Evolutionary conservation across 2,329 filamentous ascomycete genomes (phyloP).

Genomic region (Fusarium sp.): DNA sequence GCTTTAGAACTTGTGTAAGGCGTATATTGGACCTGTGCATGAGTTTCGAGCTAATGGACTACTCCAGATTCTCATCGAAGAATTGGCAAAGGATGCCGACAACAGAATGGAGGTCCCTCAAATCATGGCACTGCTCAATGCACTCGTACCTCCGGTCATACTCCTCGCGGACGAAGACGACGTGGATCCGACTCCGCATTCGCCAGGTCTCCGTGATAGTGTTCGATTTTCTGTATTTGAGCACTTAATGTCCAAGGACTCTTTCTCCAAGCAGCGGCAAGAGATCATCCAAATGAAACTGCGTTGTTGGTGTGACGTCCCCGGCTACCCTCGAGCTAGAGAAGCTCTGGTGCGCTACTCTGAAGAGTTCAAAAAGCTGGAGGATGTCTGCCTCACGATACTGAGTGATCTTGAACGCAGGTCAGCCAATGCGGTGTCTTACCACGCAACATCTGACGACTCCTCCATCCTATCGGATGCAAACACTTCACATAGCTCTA

Average conservation of each 20-base stretch:
- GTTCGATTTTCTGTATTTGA: conserved; percentile 56
- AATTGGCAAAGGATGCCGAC: conserved; percentile 32
- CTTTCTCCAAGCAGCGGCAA: conserved; percentile 38
- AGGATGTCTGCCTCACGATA: conserved; percentile 50
- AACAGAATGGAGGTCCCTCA: conserved; percentile 31
- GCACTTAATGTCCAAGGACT: conserved; percentile 51
- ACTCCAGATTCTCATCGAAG: conserved; percentile 50
- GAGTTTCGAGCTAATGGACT: neutral
- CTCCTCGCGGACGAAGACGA: conserved; percentile 45
- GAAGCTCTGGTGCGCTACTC: conserved; percentile 52
- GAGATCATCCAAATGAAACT: conserved; percentile 52
- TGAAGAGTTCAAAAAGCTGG: conserved; percentile 55
- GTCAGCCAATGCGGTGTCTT: conserved; percentile 5
- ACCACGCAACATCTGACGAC: conserved; percentile 10
- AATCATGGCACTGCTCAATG: conserved; percentile 56
- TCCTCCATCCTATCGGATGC: conserved; percentile 27
- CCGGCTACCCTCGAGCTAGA: conserved; percentile 51
- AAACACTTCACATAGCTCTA: conserved; percentile 29
- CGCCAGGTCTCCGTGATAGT: conserved; percentile 53
- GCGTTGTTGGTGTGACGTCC: conserved; percentile 53
- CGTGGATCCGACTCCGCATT: conserved; percentile 50
- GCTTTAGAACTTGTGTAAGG: conserved; percentile 54
- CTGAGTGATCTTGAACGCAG: conserved; percentile 41
- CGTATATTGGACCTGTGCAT: neutral
- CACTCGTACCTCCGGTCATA: conserved; percentile 53